phyloP scores from a whole-genome alignment of 768 basidiomycete genomes.

The Termitomyces sp. region DNA sequence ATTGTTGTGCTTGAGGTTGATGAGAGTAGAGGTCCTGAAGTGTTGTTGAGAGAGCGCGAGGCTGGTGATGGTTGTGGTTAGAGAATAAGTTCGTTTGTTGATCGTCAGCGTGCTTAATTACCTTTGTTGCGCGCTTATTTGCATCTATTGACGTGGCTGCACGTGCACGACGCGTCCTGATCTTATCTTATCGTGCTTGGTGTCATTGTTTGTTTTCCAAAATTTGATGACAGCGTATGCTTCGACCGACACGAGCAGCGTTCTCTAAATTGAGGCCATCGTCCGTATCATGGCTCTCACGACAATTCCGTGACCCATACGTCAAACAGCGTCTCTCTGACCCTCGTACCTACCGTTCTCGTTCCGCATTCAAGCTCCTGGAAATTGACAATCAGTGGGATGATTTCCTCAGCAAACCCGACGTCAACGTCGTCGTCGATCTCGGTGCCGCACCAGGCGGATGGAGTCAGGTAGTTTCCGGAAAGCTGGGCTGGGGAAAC shows the following conservation, averaged over 20 bases:
- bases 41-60: conserved; percentile 2
- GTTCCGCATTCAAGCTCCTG: conserved; percentile 90
- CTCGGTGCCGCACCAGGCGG: conserved; percentile 92
- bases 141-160: conserved; percentile 33
- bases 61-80: conserved; percentile 30
- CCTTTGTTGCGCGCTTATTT: conserved; percentile 36
- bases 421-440: conserved; percentile 71
- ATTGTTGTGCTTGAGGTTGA: conserved; percentile 24
- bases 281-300: conserved; percentile 59
- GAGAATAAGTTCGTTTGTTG: conserved; percentile 29
- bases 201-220: background rate
- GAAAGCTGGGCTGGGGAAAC: conserved; percentile 51
- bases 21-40: conserved; percentile 9
- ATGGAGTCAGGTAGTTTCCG: conserved; percentile 85
- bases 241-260: background rate
- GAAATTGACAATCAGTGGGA: conserved; percentile 65
- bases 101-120: conserved; percentile 33
- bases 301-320: conserved; percentile 71
- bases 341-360: conserved; percentile 62
- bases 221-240: background rate
- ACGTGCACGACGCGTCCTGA: conserved; percentile 7
- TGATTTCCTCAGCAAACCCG: conserved; percentile 44
- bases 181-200: background rate
- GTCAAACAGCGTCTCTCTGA: conserved; percentile 40
- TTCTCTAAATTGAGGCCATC: conserved; percentile 33